phyloP scores from a whole-genome alignment of 352 stramenopile species.

The Globisporangium nunn region DNA sequence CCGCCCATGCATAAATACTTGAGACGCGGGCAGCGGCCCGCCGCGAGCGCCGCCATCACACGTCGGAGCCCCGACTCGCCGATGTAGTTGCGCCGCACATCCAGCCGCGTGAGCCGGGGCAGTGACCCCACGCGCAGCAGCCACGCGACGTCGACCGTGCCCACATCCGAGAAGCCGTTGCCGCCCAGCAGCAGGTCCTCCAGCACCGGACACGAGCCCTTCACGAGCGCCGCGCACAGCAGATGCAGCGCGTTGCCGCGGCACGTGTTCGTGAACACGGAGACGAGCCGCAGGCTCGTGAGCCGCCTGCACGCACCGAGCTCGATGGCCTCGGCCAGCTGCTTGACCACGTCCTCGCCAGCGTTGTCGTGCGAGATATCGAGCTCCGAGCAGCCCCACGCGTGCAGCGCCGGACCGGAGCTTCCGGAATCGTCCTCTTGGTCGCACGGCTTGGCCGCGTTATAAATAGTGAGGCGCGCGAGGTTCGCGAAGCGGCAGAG shows the following conservation, averaged over 20 bases:
- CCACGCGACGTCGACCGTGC: constrained; percentile 34
- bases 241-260: constrained; percentile 34
- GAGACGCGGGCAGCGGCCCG: constrained; percentile 21
- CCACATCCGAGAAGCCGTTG: constrained; percentile 59
- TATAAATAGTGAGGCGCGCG: constrained; percentile 20
- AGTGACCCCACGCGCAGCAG: constrained; percentile 29
- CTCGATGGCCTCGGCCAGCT: constrained; percentile 29
- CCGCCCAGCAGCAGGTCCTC: constrained; percentile 54
- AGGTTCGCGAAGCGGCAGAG: constrained; percentile 50
- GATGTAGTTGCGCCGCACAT: constrained; percentile 69
- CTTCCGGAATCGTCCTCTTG: background rate
- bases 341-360: constrained; percentile 41
- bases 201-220: constrained; percentile 39
- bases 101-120: constrained; percentile 36
- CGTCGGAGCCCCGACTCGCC: constrained; percentile 46
- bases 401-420: constrained; percentile 31
- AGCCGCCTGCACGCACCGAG: constrained; percentile 31
- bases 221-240: constrained; percentile 34
- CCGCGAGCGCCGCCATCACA: constrained; percentile 26
- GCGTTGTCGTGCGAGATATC: constrained; percentile 45
- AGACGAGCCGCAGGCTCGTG: constrained; percentile 57
- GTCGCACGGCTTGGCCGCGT: constrained; percentile 21
- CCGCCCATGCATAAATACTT: constrained; percentile 72
- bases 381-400: constrained; percentile 55
- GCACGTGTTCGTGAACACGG: constrained; percentile 64